Evolutionary conservation across 2,329 filamentous ascomycete genomes (phyloP).

Genomic region (Myriosclerotinia duriaeana): DNA sequence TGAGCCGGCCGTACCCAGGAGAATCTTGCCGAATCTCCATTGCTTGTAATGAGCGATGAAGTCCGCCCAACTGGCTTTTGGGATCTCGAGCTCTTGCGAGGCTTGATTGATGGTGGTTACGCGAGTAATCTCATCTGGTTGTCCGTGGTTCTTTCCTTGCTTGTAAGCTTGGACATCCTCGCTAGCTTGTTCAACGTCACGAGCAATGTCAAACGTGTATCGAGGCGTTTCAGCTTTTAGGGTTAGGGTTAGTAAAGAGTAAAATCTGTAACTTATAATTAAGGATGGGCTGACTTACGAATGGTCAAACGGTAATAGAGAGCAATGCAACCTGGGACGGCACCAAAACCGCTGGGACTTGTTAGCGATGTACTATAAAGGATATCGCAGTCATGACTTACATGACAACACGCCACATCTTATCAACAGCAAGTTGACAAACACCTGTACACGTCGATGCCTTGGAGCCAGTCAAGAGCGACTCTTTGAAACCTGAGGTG

Average conservation of each 20-base stretch:
- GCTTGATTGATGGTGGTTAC: slow-evolving; percentile 55
- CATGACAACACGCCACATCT: slow-evolving; percentile 83
- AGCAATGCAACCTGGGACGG: slow-evolving; percentile 75
- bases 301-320: slow-evolving; percentile 84
- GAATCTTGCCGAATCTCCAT: slow-evolving; percentile 69
- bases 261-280: too few species aligned
- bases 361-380: not conserved
- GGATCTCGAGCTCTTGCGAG: slow-evolving; percentile 49
- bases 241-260: too few species aligned
- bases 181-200: slow-evolving; percentile 71
- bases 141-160: slow-evolving; percentile 59
- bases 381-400: not conserved
- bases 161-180: slow-evolving; percentile 76
- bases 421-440: slow-evolving; percentile 72
- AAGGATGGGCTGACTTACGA: slow-evolving; percentile 39
- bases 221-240: slow-evolving; percentile 69
- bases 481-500: slow-evolving; percentile 67
- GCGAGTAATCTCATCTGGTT: slow-evolving; percentile 45
- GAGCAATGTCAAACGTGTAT: slow-evolving; percentile 80
- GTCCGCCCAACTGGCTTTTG: slow-evolving; percentile 70
- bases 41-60: slow-evolving; percentile 70
- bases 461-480: slow-evolving; percentile 53
- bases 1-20: slow-evolving; percentile 75
- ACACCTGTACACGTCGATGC: slow-evolving; percentile 60
- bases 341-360: slow-evolving; percentile 61